Base-by-base conservation (phyloP, 2,329 filamentous ascomycete genomes). In the Colletotrichum musae region DNA sequence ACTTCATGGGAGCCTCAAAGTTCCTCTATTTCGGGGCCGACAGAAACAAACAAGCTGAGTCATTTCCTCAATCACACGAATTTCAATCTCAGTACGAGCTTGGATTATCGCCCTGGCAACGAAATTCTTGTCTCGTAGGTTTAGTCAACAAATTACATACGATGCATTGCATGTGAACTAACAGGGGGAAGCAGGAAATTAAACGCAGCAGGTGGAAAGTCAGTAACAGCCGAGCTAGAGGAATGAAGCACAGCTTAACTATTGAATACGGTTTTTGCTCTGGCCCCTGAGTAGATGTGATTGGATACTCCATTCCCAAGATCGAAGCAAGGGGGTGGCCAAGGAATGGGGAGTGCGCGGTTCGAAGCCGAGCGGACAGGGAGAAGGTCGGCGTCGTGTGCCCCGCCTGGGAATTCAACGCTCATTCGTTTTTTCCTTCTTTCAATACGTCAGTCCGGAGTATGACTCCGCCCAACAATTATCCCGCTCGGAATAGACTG, bases 211-310 rank as follows among this genome's bases (percentile, higher is more conserved):
- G 59, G 43, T 36, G 45, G 53, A 15, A 61, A 63, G 50, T 67
- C 67, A 24, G 70, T 72, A 2, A 68, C 51, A 5, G 71, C 69
- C 21, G 56, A 64, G 41, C 52, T 64, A n/a, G 52, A 57, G 28
- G 50, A 18, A 13, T 58, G 18, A 58, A 63, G 59, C 24, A 72
- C n/a, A 57, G 71, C n/a, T 66, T 74, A 21, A 68, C 71, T 21
- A 61, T 72, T 26, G 72, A 72, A 51, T 72, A 73, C 26, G 61
- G 72, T 16, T 64, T 80, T 1, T 18, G 50, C 7, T 61, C 54
- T n/a, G 47, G 56, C 16, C 52, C 57, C 47, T 69, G 54, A 39
- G 60, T 53, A 32, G 60, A 69, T 32, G 66, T 69, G 26, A 58
- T 64, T 39, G 56, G 61, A 3, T 56, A 21, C n/a, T 51, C 39